Base-by-base conservation (phyloP, 306 rosid genomes). In the Mimosa bimucronata region DNA sequence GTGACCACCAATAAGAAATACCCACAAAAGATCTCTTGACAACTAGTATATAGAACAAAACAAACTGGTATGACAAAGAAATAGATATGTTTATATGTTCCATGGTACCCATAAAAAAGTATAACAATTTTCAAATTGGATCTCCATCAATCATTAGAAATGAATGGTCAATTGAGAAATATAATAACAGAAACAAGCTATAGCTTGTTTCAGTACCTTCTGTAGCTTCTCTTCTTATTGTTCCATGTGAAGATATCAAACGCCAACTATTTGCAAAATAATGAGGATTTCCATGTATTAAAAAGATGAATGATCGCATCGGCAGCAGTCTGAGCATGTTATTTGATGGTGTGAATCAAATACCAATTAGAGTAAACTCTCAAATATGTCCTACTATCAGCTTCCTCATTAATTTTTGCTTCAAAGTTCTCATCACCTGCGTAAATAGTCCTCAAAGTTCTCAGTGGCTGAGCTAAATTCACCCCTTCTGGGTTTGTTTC, bases 321-420 rank as follows among this genome's bases (percentile, higher is more conserved):
- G 85, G 73, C 26, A 86, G 83, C 65, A 74, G 80, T 83, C 85
- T 77, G 3, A 83, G 76, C 85, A 86, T 83, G n/a, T 10, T 77
- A 55, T 57, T 73, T 67, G 61, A 5, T 18, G 3, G 58, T 12
- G 25, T 3, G 58, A 83, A 61, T 62, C 53, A 38, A 75, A 78
- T 13, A 29, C 64, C 58, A 13, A 70, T 9, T 46, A 55, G 1
- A 28, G 42, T 71, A 61, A 61, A 13, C 23, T 15, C 31, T n/a
- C 31, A 12, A 76, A 28, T 64, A 50, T 75, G 52, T 11, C 40
- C 23, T 30, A 0, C n/a, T 18, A 10, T 53, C 12, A 38, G 1
- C 31, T 31, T 21, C 40, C 14, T 52, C 40, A 44, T 11, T 7
- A 21, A 4, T 57, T 44, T 1, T 21, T 31, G 6, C 9, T 13